Percentiles rank a stretch among this genome's conserved stretches.
These are phyloP conservation scores for Exophiala sp. DNA, from an alignment of 2,329 filamentous ascomycete species.

Conservation along the genomic window DNA sequence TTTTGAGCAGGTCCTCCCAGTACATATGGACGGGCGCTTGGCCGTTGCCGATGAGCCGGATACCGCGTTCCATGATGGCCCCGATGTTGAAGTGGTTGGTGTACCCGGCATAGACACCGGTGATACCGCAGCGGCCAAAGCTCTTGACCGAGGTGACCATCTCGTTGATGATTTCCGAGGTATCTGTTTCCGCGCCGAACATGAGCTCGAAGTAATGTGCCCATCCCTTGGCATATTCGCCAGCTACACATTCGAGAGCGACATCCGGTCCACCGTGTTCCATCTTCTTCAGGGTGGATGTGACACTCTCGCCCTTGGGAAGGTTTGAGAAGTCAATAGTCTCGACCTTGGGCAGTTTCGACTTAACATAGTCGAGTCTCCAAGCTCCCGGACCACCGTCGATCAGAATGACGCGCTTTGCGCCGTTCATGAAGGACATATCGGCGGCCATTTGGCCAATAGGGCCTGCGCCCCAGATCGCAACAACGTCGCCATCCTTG, in stretches of 20 bases:
- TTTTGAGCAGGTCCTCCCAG: constrained; percentile 68
- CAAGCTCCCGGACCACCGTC: constrained; percentile 60
- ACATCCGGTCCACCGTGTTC: constrained; percentile 69
- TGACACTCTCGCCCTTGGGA: constrained; percentile 58
- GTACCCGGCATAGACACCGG: constrained; percentile 61
- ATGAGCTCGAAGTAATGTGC: constrained; percentile 55
- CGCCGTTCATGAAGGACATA: constrained; percentile 64
- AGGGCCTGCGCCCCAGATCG: constrained; percentile 80
- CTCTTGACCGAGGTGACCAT: constrained; percentile 50
- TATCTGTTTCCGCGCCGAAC: constrained; percentile 73
- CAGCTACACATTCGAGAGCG: constrained; percentile 61
- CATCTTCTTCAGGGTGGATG: constrained; percentile 66
- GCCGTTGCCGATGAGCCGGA: constrained; percentile 66
- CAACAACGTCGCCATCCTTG: constrained; percentile 69
- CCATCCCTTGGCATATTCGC: constrained; percentile 59
- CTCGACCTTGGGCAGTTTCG: constrained; percentile 60
- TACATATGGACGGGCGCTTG: constrained; percentile 74
- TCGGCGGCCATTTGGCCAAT: constrained; percentile 73
- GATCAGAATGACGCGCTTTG: constrained; percentile 69
- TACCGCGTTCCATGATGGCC: constrained; percentile 77
- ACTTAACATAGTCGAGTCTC: constrained; percentile 62
- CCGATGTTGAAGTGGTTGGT: constrained; percentile 81
- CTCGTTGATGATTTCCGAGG: constrained; percentile 57
- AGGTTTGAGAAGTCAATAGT: constrained; percentile 64
- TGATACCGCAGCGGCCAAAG: constrained; percentile 65